Evolutionary conservation across 2,329 filamentous ascomycete species (phyloP), one percentile per base, ranked within the genome.

Genomic region (Chaetomiaceae sp.): DNA sequence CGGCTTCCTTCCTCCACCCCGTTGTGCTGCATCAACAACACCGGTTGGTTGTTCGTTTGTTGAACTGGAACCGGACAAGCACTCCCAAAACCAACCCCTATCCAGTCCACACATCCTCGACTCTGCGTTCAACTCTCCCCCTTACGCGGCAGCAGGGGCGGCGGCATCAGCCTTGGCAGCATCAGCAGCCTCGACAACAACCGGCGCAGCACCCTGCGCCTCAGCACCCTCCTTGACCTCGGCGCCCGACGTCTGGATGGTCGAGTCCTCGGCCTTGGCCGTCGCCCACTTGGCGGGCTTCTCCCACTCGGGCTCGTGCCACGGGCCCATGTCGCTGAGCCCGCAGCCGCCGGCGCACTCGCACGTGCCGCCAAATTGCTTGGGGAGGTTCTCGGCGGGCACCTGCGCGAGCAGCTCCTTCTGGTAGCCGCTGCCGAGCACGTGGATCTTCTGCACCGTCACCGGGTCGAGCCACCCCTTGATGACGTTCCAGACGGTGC

Each of bases 401-500:
- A 99, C 81, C 73, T 99, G 93, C 51, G 74, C 78, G 55, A 96
- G 76, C 50, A 99, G 76, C 69, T 96, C 88, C 64, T 80, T 82
- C 76, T 95, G 80, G 76, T 96, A 97, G 54, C 81, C 76, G 58
- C 75, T 73, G 58, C 91, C 89, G 34, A 97, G 78, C 51, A 99
- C 85, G 72, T 95, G 83, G 66, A 99, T 99, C 82, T 99, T 99
- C 67, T 85, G 78, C 55, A 95, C 91, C 42, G 93, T 99, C 65
- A 99, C 90, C 45, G 93, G 93, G 73, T 99, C 93, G 63, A 99
- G 80, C 82, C 93, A 97, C 60, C 84, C 83, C 79, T 95, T 96
- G 71, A 97, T 81, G 51, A 95, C 79, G 66, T 74, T 78, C 79
- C 93, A 99, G 57, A 90, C 87, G 60, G 80, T 79, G 55, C 85